Evolutionary conservation across 139 green algal species (phyloP), one percentile per base, ranked within the genome.

Genomic region (Edaphochlamys debaryana): DNA sequence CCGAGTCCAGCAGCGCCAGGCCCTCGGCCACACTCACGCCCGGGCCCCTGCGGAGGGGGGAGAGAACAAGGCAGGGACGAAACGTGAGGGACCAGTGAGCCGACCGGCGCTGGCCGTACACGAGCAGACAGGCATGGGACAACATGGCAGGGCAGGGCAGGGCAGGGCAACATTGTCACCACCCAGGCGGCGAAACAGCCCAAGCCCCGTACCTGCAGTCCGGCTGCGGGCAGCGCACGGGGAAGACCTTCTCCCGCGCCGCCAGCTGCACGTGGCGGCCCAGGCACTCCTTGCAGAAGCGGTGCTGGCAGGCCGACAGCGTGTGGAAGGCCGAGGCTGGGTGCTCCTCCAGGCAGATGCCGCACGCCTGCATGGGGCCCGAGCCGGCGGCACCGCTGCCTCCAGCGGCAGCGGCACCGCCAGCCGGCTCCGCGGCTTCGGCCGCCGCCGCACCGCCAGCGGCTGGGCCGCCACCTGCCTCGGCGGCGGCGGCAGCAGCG

Each of bases 281-380:
- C 42, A 74, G 77, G 77, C 77, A 83, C 27, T n/a, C 63, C 19
- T 34, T 34, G 77, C 77, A 83, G 77, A 74, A 83, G 13, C 34
- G 63, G 77, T 83, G 77, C 9, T 27, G 42, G 62, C 77, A 83
- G 20, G 63, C 45, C 4, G 41, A 60, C 3, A 81, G 20, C 15
- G 38, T 72, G 30, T 81, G 75, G 30, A 81, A 81, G 60, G 75
- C 75, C 40, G 30, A 23, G 1, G 60, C 60, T 17, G 75, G 38
- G 19, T 81, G 60, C 30, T 81, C 75, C 3, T 81, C 75, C 60
- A 81, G 40, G 30, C 75, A 81, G 66, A 81, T 81, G 38, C 75
- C 75, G 60, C 75, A 81, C 8, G 36, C 70, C 7, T 40, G 36
- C 13, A 48, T 36, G 20, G 36, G 36, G 34, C 36, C 66, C 4